Base-by-base conservation (phyloP, 2,329 filamentous ascomycete species). In the Colletotrichum theobromicola region DNA sequence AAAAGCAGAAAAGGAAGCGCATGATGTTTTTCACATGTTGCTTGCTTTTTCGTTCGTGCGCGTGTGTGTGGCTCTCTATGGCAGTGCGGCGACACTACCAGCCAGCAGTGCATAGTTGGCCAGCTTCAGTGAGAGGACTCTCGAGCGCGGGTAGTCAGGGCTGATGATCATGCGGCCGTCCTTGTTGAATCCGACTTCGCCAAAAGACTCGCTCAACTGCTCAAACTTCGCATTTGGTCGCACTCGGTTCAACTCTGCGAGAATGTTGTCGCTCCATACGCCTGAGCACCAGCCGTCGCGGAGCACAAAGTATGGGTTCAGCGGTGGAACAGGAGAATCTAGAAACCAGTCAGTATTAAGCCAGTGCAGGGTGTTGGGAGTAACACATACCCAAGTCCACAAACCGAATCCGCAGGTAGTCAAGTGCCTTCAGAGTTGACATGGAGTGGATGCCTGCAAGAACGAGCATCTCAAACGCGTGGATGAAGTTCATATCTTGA, bases 291-390 rank as follows among this genome's bases (percentile, higher is more conserved):
- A 84, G 46, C 89, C 89, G 61, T 91, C 86, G 37, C 88, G 85
- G 55, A 95, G 84, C 70, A 93, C 85, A 80, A 95, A 95, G 79
- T 93, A 94, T 0, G 94, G 94, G 78, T 95, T 95, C 6, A 95
- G 84, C 2, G 92, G 90, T 5, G 93, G 93, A 16, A 93, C 88
- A 4, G 92, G 90, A 3, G 93, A 94, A 80, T 95, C 93, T 92
- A 34, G 12, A 9, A 24, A 60, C 81, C 37, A 78, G 79, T 81
- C 75, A 81, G 79, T 50, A 63, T 15, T 26, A 57, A 24, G 46
- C 37, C 67, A 67, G 4, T 18, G 35, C 9, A 16, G 6, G 35
- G 37, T 16, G 21, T 35, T 46, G 34, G n/a, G 26, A 30, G 61
- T 10, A 5, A 32, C 13, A 82, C 86, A 77, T 86, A 92, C 91